phyloP scores from a whole-genome alignment of 2,329 filamentous ascomycete genomes.

The Cladosporium sp. region DNA sequence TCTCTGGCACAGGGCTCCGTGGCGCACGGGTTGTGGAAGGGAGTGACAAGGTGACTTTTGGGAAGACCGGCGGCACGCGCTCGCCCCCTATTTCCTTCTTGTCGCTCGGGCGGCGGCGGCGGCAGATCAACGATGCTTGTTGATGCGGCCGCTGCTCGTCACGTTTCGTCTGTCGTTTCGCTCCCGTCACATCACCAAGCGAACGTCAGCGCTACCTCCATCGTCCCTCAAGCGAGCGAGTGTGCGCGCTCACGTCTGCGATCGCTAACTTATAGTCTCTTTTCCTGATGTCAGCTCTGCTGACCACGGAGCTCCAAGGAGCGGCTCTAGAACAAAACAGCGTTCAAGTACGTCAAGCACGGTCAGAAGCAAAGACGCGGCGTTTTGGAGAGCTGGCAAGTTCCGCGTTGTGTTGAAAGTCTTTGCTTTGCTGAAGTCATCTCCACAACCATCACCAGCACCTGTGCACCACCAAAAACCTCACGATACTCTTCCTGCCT shows the following conservation, averaged over 20 bases:
- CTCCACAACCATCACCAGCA: background rate
- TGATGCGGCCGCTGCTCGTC: constrained; percentile 3
- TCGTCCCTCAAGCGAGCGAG: background rate
- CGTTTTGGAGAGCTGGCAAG: background rate
- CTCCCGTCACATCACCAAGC: background rate
- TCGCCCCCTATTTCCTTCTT: background rate
- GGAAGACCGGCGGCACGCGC: constrained; percentile 1
- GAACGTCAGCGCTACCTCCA: background rate
- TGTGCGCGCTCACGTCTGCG: background rate
- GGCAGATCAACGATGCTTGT: constrained; percentile 13
- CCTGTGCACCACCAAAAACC: too few relatives aligned
- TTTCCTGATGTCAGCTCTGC: background rate
- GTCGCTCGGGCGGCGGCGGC: background rate
- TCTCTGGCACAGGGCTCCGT: constrained; percentile 3
- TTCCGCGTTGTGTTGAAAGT: constrained; percentile 1
- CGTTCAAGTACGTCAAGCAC: background rate
- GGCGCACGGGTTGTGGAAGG: constrained; percentile 7
- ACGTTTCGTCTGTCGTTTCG: background rate
- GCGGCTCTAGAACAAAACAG: background rate
- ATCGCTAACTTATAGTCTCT: too few relatives aligned
- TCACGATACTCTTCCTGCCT: background rate
- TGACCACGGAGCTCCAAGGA: constrained; percentile 1
- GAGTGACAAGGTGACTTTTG: background rate
- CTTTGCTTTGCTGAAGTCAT: background rate
- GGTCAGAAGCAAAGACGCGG: background rate